Conservation (phyloP, 106 monocot genomes). For the Allium sativum region DNA sequence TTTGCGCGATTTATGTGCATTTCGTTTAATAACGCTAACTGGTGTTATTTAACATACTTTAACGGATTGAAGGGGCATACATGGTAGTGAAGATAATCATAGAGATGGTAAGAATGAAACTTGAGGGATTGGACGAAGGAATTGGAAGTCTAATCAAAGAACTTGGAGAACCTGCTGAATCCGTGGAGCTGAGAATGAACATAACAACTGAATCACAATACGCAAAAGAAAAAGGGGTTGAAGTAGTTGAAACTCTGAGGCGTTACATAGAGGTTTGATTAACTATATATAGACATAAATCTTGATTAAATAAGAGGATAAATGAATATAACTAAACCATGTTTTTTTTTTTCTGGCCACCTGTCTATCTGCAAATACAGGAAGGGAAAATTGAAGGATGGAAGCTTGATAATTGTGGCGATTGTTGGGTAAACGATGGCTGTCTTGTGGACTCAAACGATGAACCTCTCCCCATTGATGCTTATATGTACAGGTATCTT, state of each 20-base stretch:
- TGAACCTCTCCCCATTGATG: constrained; percentile 28
- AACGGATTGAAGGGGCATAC: constrained; percentile 29
- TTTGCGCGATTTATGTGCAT: no score
- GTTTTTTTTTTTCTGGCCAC: not conserved
- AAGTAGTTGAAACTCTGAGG: constrained; percentile 34
- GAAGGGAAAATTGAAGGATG: constrained; percentile 35
- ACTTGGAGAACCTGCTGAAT: constrained; percentile 40
- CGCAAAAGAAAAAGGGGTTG: constrained; percentile 30
- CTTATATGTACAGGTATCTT: constrained; percentile 58
- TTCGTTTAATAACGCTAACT: no score
- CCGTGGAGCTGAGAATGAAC: constrained; percentile 39
- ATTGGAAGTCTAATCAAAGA: constrained; percentile 36
- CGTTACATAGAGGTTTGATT: constrained; percentile 26
- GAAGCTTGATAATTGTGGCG: constrained; percentile 41
- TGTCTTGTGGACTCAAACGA: constrained; percentile 50
- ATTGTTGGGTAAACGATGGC: constrained; percentile 51
- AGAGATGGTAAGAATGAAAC: constrained; percentile 49
- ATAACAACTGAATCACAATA: constrained; percentile 27
- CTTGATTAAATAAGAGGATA: not conserved
- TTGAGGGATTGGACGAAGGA: constrained; percentile 27
- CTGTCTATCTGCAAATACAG: constrained; percentile 1
- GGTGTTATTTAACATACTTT: no score
- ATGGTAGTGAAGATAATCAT: constrained; percentile 61
- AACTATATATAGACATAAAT: not conserved
- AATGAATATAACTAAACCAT: not conserved